Conservation (phyloP, 2,329 filamentous ascomycete species). For the Venturia oleaginea region DNA sequence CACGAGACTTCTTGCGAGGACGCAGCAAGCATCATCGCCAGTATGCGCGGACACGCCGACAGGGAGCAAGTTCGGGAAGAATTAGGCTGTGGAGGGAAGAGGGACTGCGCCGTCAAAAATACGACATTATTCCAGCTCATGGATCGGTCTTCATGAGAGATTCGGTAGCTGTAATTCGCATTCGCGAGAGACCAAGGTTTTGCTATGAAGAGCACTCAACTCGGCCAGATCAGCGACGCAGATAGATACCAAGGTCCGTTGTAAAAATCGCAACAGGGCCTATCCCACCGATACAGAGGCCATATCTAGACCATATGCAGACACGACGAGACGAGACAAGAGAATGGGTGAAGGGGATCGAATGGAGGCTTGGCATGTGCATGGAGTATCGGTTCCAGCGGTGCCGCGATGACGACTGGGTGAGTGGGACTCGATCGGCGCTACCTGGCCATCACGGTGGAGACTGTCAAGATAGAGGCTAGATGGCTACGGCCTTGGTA, state of each 20-base stretch:
- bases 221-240: neutral
- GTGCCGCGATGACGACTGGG: neutral
- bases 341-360: neutral
- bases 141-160: conserved; percentile 6
- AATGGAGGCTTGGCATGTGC: neutral
- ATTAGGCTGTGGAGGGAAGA: conserved; percentile 7
- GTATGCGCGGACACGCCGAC: conserved; percentile 12
- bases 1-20: conserved; percentile 9
- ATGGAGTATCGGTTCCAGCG: neutral
- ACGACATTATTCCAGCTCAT: conserved; percentile 10
- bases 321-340: neutral
- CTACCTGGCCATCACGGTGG: neutral
- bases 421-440: neutral
- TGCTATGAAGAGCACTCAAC: neutral
- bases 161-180: neutral
- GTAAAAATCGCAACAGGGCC: neutral
- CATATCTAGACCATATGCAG: neutral
- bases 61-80: conserved; percentile 9
- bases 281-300: neutral
- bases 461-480: neutral
- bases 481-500: neutral
- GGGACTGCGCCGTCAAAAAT: conserved; percentile 11
- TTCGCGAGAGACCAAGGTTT: neutral
- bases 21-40: conserved; percentile 13
- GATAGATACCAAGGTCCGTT: neutral